Evolutionary conservation across 2,329 filamentous ascomycete species (phyloP).

Genomic region (Pyricularia grisea): DNA sequence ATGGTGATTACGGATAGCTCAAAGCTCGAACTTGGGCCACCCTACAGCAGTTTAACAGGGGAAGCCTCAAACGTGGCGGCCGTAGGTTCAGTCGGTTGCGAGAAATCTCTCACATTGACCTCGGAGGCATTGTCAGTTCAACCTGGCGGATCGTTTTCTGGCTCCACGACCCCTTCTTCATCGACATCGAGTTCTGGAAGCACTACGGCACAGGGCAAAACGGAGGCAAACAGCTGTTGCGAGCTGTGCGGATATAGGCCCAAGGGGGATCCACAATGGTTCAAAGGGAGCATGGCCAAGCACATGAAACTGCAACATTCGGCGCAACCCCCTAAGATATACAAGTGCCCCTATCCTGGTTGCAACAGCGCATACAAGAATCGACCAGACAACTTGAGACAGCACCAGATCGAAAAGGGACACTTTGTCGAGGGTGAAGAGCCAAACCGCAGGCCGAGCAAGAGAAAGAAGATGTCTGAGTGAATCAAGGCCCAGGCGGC

Average conservation of each 20-base stretch:
- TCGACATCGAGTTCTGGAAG: not conserved
- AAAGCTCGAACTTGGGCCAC: not conserved
- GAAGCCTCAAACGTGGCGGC: not conserved
- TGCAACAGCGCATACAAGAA: slow-evolving; percentile 48
- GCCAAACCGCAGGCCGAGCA: slow-evolving; percentile 29
- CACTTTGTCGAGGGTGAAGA: slow-evolving; percentile 38
- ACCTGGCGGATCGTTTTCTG: not conserved
- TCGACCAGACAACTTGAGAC: slow-evolving; percentile 43
- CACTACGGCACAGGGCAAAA: slow-evolving; percentile 5
- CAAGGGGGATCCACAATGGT: slow-evolving; percentile 48
- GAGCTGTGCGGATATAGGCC: slow-evolving; percentile 45
- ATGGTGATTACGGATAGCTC: not conserved
- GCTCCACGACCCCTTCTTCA: not conserved
- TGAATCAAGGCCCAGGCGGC: not conserved
- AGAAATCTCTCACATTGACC: not conserved
- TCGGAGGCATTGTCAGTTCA: not conserved
- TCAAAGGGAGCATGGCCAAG: slow-evolving; percentile 48
- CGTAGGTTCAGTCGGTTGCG: not conserved
- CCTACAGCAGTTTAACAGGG: not conserved
- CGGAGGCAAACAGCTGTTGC: slow-evolving; percentile 36
- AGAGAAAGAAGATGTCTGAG: slow-evolving; percentile 33
- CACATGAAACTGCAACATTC: slow-evolving; percentile 47
- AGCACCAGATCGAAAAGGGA: slow-evolving; percentile 46
- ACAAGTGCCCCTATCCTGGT: slow-evolving; percentile 41
- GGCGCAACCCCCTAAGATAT: slow-evolving; percentile 37